These are phyloP conservation scores for Aspergillus haitiensis DNA, from an alignment of 495 filamentous ascomycete species.

Conservation along the genomic window DNA sequence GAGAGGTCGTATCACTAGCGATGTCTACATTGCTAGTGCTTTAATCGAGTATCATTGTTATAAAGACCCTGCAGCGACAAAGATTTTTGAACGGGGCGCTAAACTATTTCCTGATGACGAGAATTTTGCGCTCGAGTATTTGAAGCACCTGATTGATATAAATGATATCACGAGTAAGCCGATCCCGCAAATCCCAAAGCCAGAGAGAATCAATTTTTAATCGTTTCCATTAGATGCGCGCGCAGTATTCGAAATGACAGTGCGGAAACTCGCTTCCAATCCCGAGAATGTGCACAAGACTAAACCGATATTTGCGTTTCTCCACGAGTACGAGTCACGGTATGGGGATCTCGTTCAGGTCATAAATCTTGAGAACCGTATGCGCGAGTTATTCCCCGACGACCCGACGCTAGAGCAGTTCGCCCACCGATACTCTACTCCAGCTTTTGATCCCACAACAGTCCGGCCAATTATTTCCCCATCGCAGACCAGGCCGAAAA, in stretches of 20 bases:
- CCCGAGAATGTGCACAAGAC: conserved; percentile 69
- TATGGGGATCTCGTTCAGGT: conserved; percentile 90
- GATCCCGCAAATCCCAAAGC: not conserved
- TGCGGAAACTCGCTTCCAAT: conserved; percentile 72
- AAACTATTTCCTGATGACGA: conserved; percentile 92
- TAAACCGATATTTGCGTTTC: conserved; percentile 81
- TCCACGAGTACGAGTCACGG: conserved; percentile 91
- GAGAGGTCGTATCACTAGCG: conserved; percentile 81
- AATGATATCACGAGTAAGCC: conserved; percentile 91
- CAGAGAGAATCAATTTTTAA: conserved; percentile 23
- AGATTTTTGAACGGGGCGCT: conserved; percentile 92
- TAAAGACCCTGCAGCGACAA: conserved; percentile 84
- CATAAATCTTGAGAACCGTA: conserved; percentile 83
- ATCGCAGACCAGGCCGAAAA: conserved; percentile 69
- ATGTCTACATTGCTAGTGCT: conserved; percentile 90
- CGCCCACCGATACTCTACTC: conserved; percentile 67
- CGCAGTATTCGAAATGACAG: conserved; percentile 90
- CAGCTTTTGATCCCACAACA: conserved; percentile 71
- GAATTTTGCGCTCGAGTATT: conserved; percentile 84
- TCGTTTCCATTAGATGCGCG: conserved; percentile 67
- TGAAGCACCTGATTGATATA: conserved; percentile 87
- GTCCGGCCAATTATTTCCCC: conserved; percentile 82
- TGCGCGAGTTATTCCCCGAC: conserved; percentile 87
- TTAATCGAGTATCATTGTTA: conserved; percentile 94
- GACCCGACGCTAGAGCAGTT: conserved; percentile 77